Evolutionary conservation across 176 grass and related monocot species (phyloP).

Genomic region (Ananas comosus): DNA sequence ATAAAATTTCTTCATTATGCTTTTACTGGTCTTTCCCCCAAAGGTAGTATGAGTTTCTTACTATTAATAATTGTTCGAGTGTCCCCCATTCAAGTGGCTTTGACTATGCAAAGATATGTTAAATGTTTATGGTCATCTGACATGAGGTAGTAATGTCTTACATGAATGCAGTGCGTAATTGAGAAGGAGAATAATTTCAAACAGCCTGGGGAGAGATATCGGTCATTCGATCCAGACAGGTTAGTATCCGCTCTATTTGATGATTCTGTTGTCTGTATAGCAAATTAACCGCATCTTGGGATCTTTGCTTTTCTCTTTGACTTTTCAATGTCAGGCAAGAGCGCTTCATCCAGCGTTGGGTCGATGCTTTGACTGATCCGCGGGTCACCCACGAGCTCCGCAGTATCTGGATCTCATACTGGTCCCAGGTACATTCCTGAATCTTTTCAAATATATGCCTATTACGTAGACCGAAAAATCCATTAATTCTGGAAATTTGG

Average conservation of each 20-base stretch:
- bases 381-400: constrained; percentile 59
- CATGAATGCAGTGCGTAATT: constrained; percentile 52
- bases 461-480: too few species aligned
- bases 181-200: constrained; percentile 86
- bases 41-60: too few species aligned
- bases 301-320: not conserved
- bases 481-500: too few species aligned
- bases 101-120: not conserved
- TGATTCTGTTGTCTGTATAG: not conserved
- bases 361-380: constrained; percentile 49
- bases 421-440: constrained; percentile 48
- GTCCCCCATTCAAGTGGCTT: too few species aligned
- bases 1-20: too few species aligned
- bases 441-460: not conserved
- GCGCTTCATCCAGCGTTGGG: constrained; percentile 62
- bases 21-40: too few species aligned
- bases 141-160: not conserved
- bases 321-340: constrained; percentile 42
- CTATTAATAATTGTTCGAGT: too few species aligned
- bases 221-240: constrained; percentile 71
- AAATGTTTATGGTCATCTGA: not conserved
- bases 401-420: constrained; percentile 71
- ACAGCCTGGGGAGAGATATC: constrained; percentile 75
- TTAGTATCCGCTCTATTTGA: constrained; percentile 12
- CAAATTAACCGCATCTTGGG: not conserved